Conservation (phyloP, 1,139 yeast species). For the Protomyces gravidus region DNA sequence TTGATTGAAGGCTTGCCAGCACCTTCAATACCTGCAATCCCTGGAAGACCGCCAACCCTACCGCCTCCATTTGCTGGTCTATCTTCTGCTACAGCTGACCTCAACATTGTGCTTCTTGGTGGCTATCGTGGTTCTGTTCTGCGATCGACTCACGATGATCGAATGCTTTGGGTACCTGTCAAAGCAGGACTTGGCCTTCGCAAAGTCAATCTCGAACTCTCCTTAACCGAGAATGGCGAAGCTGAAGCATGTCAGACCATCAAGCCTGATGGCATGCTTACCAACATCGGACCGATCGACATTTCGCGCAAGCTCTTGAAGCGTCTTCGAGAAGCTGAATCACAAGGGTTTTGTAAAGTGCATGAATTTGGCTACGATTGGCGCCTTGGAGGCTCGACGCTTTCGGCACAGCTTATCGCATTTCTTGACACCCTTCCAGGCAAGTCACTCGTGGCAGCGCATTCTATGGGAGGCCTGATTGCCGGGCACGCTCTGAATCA, state of each 20-base stretch:
- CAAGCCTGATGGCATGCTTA: constrained; percentile 70
- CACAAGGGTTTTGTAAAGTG: constrained; percentile 50
- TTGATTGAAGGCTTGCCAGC: constrained; percentile 17
- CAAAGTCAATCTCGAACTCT: constrained; percentile 60
- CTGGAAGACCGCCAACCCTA: background rate
- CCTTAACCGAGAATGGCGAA: constrained; percentile 66
- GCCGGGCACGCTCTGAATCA: constrained; percentile 73
- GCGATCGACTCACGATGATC: constrained; percentile 58
- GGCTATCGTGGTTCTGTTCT: constrained; percentile 86
- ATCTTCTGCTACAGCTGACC: constrained; percentile 49
- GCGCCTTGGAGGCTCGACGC: constrained; percentile 66
- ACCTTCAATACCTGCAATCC: constrained; percentile 12
- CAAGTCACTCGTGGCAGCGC: constrained; percentile 60
- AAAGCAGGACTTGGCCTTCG: constrained; percentile 76
- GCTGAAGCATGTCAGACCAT: constrained; percentile 48
- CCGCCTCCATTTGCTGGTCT: constrained; percentile 12
- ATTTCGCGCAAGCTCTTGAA: constrained; percentile 53
- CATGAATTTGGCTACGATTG: constrained; percentile 86
- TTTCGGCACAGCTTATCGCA: constrained; percentile 50
- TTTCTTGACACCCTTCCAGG: constrained; percentile 49
- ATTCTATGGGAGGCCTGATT: constrained; percentile 89
- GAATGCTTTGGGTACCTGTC: constrained; percentile 80
- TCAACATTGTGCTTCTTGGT: constrained; percentile 65
- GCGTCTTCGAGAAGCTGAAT: constrained; percentile 9
- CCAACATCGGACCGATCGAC: constrained; percentile 85